Percentiles rank a stretch among this genome's conserved stretches.
Evolutionary conservation across 495 filamentous ascomycete species (phyloP).

Genomic region (Hypomontagnella monticulosa): DNA sequence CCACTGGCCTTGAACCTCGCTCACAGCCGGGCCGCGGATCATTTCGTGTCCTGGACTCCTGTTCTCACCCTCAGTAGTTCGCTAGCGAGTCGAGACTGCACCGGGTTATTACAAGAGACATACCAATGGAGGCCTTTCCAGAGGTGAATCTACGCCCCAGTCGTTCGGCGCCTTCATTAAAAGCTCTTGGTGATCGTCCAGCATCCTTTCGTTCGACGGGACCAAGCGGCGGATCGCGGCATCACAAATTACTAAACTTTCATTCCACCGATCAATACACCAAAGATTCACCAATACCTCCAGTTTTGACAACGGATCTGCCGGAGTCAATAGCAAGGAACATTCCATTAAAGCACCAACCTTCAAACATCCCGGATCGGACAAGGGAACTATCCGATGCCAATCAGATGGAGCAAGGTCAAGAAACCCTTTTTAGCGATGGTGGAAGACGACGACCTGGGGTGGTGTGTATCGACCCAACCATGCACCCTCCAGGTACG

Average conservation of each 20-base stretch:
- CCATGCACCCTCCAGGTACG: slow-evolving; percentile 19
- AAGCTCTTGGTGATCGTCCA: slow-evolving; percentile 21
- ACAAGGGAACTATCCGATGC: slow-evolving; percentile 9
- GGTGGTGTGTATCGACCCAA: slow-evolving; percentile 26
- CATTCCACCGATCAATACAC: slow-evolving; percentile 10
- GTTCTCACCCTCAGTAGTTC: too few relatives aligned
- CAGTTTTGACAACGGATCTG: slow-evolving; percentile 28
- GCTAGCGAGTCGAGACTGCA: too few relatives aligned
- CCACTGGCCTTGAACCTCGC: not conserved
- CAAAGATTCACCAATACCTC: slow-evolving; percentile 39
- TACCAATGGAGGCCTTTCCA: slow-evolving; percentile 14
- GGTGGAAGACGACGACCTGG: slow-evolving; percentile 12
- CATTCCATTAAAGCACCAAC: slow-evolving; percentile 7
- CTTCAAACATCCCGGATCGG: slow-evolving; percentile 16
- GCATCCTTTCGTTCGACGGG: slow-evolving; percentile 29
- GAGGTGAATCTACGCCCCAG: slow-evolving; percentile 23
- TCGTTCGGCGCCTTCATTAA: slow-evolving; percentile 39
- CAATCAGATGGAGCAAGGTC: not conserved
- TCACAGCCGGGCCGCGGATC: not conserved
- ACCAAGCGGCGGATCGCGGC: slow-evolving; percentile 22
- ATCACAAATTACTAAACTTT: slow-evolving; percentile 37
- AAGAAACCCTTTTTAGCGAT: not conserved
- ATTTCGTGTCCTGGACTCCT: not conserved
- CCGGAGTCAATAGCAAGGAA: slow-evolving; percentile 6
- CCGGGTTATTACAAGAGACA: not conserved